These are phyloP conservation scores for Penicillium digitatum DNA, from an alignment of 2,329 filamentous ascomycete genomes.

Conservation along the genomic window DNA sequence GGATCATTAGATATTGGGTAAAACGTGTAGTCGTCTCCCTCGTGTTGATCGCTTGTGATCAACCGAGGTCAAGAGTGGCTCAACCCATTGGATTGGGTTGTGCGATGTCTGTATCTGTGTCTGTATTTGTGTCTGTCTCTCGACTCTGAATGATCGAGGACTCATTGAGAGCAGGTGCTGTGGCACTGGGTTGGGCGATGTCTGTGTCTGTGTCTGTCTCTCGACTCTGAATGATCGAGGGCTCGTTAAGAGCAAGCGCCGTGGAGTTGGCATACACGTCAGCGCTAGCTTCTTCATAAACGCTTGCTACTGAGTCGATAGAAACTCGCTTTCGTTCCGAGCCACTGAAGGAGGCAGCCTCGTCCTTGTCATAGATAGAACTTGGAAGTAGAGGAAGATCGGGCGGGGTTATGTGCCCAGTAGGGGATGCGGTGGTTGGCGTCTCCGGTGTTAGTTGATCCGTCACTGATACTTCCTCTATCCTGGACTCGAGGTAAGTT, in stretches of 20 bases:
- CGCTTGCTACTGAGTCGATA: constrained; percentile 18
- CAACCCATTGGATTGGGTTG: not conserved
- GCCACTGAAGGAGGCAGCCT: constrained; percentile 8
- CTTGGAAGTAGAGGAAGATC: constrained; percentile 6
- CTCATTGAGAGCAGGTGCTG: not conserved
- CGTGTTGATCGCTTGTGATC: constrained; percentile 7
- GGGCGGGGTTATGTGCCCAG: not conserved
- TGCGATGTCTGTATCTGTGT: not conserved
- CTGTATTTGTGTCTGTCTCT: not conserved
- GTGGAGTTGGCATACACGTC: constrained; percentile 2
- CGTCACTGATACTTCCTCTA: not conserved
- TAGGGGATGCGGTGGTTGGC: not conserved
- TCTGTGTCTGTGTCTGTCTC: not conserved
- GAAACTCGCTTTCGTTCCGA: constrained; percentile 13
- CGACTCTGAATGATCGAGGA: not conserved
- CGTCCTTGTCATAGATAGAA: constrained; percentile 7
- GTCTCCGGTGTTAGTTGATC: not conserved
- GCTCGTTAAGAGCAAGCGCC: not conserved
- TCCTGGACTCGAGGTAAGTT: constrained; percentile 4
- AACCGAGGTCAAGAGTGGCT: constrained; percentile 6
- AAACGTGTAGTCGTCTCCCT: constrained; percentile 13
- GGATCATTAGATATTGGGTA: constrained; percentile 15
- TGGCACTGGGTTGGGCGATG: not conserved
- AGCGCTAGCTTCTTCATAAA: constrained; percentile 23
- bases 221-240: not conserved